Evolutionary conservation across 345 rosid species (phyloP).

Genomic region (Ricinus communis): DNA sequence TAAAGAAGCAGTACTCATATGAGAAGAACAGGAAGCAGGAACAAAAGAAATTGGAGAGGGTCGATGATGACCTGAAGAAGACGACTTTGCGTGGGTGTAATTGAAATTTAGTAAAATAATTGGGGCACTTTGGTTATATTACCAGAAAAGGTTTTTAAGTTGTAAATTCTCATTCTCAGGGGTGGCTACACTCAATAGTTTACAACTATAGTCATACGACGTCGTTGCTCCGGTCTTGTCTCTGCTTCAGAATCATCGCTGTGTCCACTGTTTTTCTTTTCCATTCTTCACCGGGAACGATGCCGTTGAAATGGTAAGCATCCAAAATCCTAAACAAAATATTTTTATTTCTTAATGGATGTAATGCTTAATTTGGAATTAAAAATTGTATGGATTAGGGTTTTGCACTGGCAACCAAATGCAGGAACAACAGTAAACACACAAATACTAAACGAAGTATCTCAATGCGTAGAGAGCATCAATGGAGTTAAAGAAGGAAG

Average conservation of each 20-base stretch:
- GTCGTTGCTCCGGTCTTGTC: too few species aligned
- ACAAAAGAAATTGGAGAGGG: neutral
- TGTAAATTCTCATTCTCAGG: too few species aligned
- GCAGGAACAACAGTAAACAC: slow-evolving; percentile 78
- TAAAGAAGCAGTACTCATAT: slow-evolving; percentile 12
- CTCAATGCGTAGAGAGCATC: slow-evolving; percentile 81
- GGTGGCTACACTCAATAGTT: too few species aligned
- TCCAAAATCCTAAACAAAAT: neutral
- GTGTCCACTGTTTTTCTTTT: neutral
- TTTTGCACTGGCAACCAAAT: slow-evolving; percentile 91
- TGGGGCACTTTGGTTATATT: too few species aligned
- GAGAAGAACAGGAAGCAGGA: neutral
- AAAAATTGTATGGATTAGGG: slow-evolving; percentile 44
- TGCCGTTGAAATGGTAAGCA: slow-evolving; percentile 15
- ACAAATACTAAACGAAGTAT: slow-evolving; percentile 77
- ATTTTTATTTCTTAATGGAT: too few species aligned
- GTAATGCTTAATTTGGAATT: neutral
- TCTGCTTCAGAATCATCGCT: too few species aligned
- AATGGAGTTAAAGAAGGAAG: slow-evolving; percentile 87
- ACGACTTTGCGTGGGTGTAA: too few species aligned
- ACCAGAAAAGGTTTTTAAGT: too few species aligned
- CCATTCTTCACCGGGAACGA: neutral
- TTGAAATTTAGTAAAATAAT: too few species aligned
- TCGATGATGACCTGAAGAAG: too few species aligned
- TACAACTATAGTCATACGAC: too few species aligned